Conservation (phyloP, 2,329 filamentous ascomycete species). For the Ceratocystis cacaofunesta region DNA sequence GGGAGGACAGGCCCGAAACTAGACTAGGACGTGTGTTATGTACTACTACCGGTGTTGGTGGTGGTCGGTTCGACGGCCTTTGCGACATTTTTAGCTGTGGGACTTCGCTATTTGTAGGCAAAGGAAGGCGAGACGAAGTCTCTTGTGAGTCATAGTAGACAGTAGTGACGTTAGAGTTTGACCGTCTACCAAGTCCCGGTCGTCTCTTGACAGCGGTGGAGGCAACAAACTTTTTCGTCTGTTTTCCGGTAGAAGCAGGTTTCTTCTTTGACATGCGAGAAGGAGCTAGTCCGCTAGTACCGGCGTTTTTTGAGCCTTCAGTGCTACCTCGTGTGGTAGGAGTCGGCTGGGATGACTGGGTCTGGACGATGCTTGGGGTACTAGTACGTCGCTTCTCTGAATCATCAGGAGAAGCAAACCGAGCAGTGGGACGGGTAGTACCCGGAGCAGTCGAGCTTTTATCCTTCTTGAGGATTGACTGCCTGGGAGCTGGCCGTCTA, state of each 20-base stretch:
- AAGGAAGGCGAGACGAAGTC: constrained; percentile 16
- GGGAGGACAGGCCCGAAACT: background rate
- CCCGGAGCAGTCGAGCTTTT: constrained; percentile 35
- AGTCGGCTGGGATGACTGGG: background rate
- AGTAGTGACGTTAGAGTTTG: constrained; percentile 22
- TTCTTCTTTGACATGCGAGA: constrained; percentile 26
- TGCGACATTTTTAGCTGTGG: background rate
- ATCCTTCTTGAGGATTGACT: constrained; percentile 46
- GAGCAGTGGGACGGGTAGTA: constrained; percentile 42
- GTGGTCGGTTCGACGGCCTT: background rate
- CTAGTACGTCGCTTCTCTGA: constrained; percentile 21
- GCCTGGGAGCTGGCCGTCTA: constrained; percentile 27
- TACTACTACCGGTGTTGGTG: constrained; percentile 5
- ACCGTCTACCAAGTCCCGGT: constrained; percentile 2
- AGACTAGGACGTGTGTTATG: constrained; percentile 1
- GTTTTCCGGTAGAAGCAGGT: constrained; percentile 25
- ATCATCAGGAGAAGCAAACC: constrained; percentile 41
- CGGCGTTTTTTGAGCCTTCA: background rate
- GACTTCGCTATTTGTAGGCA: background rate
- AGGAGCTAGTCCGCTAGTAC: background rate
- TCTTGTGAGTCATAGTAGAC: constrained; percentile 21
- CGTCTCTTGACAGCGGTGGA: constrained; percentile 19
- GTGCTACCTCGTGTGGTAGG: background rate
- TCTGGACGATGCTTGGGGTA: background rate
- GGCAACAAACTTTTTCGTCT: constrained; percentile 25